Evolutionary conservation across 2,329 filamentous ascomycete species (phyloP), one percentile per base, ranked within the genome.

Genomic region (Amesomyces nigricolor): DNA sequence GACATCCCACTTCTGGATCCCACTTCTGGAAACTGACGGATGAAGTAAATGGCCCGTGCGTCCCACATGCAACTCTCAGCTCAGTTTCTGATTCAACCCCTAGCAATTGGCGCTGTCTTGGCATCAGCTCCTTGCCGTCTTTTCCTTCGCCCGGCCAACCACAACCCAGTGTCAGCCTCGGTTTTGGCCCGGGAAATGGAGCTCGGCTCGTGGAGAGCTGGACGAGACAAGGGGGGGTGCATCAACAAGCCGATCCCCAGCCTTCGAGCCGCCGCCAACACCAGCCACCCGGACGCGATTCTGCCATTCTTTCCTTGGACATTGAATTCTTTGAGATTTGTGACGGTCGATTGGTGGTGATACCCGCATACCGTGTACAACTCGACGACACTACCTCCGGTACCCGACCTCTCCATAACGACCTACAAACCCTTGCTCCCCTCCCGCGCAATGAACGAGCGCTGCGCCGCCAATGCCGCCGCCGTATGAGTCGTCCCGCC

Each of bases 401-500:
- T 14, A 13, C n/a, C 14, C 40, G 45, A 16, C 46, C 8, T 42
- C 39, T 17, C 52, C 42, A 54, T 38, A 5, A 26, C 22, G 22
- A 26, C 22, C 22, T 26, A 26, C 22, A 26, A 26, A 26, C 22
- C 22, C 22, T 26, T 26, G 22, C 22, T 26, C 22, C 22, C 22
- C 22, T 26, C 22, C 22, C 63, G 65, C 70, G 70, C 70, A 60
- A 76, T 74, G 72, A 68, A 67, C 67, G 69, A 69, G 67, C 67
- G 54, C 58, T 58, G 56, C 58, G 65, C 65, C 65, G 65, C 71
- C 73, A 73, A 85, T 84, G 81, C 81, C 81, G 67, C 76, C 78
- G 66, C 75, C 76, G 60, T 83, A 85, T 79, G 82, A 88, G 66
- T 75, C 79, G 66, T 82, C 82, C 70, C 78, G 79, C 75, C 78